Evolutionary conservation across 768 basidiomycete genomes (phyloP).

Genomic region (Phlegmacium glaucopus): DNA sequence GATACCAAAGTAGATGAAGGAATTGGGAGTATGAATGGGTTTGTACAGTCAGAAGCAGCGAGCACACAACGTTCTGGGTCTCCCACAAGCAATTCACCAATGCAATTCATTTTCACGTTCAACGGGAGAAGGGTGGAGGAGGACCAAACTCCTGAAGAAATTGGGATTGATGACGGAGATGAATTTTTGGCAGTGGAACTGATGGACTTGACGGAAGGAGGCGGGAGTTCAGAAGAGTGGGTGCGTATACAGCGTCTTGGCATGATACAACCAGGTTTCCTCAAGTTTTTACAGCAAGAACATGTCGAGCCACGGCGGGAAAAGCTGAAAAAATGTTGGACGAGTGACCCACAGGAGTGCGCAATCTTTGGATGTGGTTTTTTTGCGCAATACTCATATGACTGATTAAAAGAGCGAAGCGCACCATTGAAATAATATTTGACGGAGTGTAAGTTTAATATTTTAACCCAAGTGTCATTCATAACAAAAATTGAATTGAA

Average conservation of each 20-base stretch:
- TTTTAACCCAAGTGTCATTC: not conserved
- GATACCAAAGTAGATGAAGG: slow-evolving; percentile 25
- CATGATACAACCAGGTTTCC: not conserved
- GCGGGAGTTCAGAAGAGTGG: slow-evolving; percentile 56
- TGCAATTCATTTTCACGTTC: slow-evolving; percentile 86
- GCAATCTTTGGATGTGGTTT: slow-evolving; percentile 18
- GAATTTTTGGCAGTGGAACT: slow-evolving; percentile 87
- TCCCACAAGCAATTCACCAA: slow-evolving; percentile 36
- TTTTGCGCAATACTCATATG: not conserved
- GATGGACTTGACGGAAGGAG: slow-evolving; percentile 82
- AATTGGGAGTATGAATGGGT: slow-evolving; percentile 40
- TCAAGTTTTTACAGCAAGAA: slow-evolving; percentile 48
- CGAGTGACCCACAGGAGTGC: slow-evolving; percentile 70
- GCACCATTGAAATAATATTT: slow-evolving; percentile 79
- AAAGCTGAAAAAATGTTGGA: slow-evolving; percentile 80
- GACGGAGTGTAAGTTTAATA: slow-evolving; percentile 70
- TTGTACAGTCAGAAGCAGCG: slow-evolving; percentile 48
- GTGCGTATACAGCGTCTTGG: slow-evolving; percentile 34
- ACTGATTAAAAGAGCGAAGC: slow-evolving; percentile 52
- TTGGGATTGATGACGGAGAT: slow-evolving; percentile 84
- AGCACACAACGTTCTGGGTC: slow-evolving; percentile 41
- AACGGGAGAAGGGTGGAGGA: slow-evolving; percentile 76
- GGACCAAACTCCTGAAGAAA: slow-evolving; percentile 83
- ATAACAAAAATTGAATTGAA: not conserved
- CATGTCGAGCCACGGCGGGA: slow-evolving; percentile 61